These are phyloP conservation scores for Neonectria ditissima DNA, from an alignment of 2,329 filamentous ascomycete genomes.

Conservation along the genomic window DNA sequence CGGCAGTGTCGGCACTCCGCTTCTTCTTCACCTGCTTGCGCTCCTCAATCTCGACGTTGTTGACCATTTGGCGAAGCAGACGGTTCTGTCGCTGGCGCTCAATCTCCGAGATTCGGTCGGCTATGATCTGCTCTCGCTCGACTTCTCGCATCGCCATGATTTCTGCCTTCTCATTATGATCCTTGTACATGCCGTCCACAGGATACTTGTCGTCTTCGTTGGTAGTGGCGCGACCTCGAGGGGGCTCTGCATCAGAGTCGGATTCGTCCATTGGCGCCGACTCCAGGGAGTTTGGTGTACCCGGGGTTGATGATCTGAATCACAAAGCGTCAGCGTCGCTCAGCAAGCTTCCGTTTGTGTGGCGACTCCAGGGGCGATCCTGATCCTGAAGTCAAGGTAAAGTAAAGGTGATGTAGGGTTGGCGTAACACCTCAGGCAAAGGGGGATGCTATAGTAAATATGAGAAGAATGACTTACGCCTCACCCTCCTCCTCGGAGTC, in stretches of 20 bases:
- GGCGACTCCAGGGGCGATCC: constrained; percentile 1
- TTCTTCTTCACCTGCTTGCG: constrained; percentile 68
- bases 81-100: constrained; percentile 85
- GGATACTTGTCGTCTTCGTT: constrained; percentile 79
- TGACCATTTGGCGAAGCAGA: constrained; percentile 82
- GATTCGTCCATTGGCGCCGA: constrained; percentile 93
- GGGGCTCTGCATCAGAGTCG: constrained; percentile 70
- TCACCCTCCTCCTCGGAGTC: constrained; percentile 72
- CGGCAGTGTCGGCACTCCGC: constrained; percentile 83
- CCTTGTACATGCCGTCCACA: constrained; percentile 87
- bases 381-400: neutral
- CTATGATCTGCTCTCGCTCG: constrained; percentile 89
- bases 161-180: constrained; percentile 77
- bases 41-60: constrained; percentile 72
- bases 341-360: constrained; percentile 19
- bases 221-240: constrained; percentile 55
- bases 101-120: constrained; percentile 85
- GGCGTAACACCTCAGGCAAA: neutral
- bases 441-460: neutral
- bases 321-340: constrained; percentile 12
- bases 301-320: constrained; percentile 74
- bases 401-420: neutral
- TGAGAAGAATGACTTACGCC: constrained; percentile 51
- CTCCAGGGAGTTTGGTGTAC: constrained; percentile 79
- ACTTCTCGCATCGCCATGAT: constrained; percentile 92